These are phyloP conservation scores for Globisporangium nunn DNA, from an alignment of 352 stramenopile species.

Conservation along the genomic window DNA sequence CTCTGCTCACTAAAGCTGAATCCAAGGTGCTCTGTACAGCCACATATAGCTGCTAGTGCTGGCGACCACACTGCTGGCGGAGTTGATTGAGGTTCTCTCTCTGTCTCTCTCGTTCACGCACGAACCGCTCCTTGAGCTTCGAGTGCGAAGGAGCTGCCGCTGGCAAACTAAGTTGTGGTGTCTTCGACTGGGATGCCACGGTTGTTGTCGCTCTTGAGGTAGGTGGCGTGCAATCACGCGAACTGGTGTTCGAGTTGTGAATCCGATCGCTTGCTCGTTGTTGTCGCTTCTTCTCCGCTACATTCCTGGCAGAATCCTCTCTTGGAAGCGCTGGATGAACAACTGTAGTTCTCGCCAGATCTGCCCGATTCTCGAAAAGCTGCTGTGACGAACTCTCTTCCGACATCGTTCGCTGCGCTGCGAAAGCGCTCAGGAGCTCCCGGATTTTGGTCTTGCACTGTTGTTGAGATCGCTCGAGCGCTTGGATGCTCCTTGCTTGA, in stretches of 20 bases:
- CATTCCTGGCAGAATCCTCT: no score
- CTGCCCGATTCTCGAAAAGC: neutral
- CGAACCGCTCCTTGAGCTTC: constrained; percentile 13
- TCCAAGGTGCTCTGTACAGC: neutral
- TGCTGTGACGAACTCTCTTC: neutral
- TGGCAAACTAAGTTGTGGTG: neutral
- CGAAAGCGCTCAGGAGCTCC: constrained; percentile 9
- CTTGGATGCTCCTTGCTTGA: constrained; percentile 3
- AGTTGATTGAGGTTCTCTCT: constrained; percentile 6
- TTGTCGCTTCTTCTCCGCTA: no score
- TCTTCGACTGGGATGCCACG: neutral
- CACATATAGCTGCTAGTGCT: neutral
- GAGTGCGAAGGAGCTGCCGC: constrained; percentile 1
- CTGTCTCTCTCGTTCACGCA: constrained; percentile 15
- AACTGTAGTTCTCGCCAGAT: no score
- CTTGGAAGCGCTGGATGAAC: no score
- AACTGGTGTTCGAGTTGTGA: no score
- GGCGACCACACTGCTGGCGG: constrained; percentile 5
- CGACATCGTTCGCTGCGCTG: constrained; percentile 2
- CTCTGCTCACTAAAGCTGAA: neutral
- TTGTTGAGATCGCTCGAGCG: constrained; percentile 6
- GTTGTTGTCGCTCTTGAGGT: no score
- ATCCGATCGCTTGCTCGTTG: no score
- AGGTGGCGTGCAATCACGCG: no score
- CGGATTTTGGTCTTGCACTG: constrained; percentile 10